Percentiles rank a stretch among this genome's conserved stretches.
Evolutionary conservation across 495 filamentous ascomycete genomes (phyloP).

Genomic region (Neurospora tetrasperma): DNA sequence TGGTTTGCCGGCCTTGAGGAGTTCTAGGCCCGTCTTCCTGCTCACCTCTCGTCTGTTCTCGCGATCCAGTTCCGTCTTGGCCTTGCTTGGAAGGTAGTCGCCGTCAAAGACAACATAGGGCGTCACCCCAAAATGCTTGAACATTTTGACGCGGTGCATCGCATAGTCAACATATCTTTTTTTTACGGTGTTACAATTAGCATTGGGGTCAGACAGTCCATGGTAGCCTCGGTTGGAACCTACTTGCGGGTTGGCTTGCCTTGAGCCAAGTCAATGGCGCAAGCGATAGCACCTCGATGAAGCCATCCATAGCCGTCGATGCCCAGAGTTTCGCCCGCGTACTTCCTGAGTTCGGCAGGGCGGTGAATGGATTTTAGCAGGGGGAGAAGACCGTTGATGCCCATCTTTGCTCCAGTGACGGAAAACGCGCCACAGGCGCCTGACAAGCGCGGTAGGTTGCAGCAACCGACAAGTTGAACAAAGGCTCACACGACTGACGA

Average conservation of each 20-base stretch:
- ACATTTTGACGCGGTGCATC: constrained; percentile 84
- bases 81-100: constrained; percentile 89
- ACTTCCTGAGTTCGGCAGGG: constrained; percentile 76
- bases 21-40: constrained; percentile 61
- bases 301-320: constrained; percentile 98
- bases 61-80: constrained; percentile 73
- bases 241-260: constrained; percentile 82
- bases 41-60: constrained; percentile 61
- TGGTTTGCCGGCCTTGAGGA: constrained; percentile 66
- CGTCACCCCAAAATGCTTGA: constrained; percentile 80
- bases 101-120: constrained; percentile 96
- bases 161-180: constrained; percentile 82
- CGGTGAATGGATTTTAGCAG: constrained; percentile 94
- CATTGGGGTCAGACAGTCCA: not conserved
- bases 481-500: not conserved
- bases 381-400: constrained; percentile 58
- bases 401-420: constrained; percentile 20
- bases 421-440: not conserved
- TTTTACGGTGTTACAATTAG: constrained; percentile 2
- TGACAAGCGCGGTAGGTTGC: not conserved
- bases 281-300: constrained; percentile 84
- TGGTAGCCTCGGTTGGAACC: constrained; percentile 12
- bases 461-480: not conserved
- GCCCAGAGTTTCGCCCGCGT: constrained; percentile 76
- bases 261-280: constrained; percentile 82